A percentile compares a stretch with the other conserved stretches of the same genome.
Evolutionary conservation across 768 basidiomycete genomes (phyloP).

Genomic region (Scleroderma citrinum): DNA sequence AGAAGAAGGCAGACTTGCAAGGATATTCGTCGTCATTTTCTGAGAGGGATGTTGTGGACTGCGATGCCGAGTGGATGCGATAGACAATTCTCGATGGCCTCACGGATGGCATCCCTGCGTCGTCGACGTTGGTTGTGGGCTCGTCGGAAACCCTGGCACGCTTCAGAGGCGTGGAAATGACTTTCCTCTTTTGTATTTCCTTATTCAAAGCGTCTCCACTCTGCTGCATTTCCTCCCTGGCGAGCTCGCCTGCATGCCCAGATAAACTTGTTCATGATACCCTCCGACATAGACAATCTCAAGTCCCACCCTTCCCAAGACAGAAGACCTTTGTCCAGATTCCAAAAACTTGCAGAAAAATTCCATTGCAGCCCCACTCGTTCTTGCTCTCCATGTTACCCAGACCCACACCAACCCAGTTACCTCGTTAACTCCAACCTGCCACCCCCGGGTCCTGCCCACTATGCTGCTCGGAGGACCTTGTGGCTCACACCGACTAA

Average conservation of each 20-base stretch:
- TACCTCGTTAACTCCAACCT: constrained; percentile 22
- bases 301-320: neutral
- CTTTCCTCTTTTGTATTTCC: neutral
- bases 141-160: too few relatives aligned
- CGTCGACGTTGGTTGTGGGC: neutral
- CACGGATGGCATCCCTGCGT: constrained; percentile 14
- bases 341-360: constrained; percentile 6
- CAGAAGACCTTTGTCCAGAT: neutral
- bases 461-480: constrained; percentile 56
- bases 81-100: constrained; percentile 32
- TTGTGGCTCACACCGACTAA: constrained; percentile 46
- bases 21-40: constrained; percentile 68
- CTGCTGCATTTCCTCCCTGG: too few relatives aligned
- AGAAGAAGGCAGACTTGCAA: constrained; percentile 40
- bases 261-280: constrained; percentile 12
- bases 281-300: constrained; percentile 8
- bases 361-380: constrained; percentile 2
- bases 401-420: constrained; percentile 1
- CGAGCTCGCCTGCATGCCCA: constrained; percentile 2
- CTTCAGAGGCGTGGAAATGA: constrained; percentile 1
- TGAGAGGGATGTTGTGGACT: constrained; percentile 74
- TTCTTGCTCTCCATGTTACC: constrained; percentile 2
- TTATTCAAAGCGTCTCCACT: too few relatives aligned
- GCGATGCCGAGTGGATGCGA: constrained; percentile 44
- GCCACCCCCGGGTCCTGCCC: constrained; percentile 57